A percentile compares a stretch with the other conserved stretches of the same genome.
Evolutionary conservation across 345 rosid genomes (phyloP).

Genomic region (Heritiera littoralis): DNA sequence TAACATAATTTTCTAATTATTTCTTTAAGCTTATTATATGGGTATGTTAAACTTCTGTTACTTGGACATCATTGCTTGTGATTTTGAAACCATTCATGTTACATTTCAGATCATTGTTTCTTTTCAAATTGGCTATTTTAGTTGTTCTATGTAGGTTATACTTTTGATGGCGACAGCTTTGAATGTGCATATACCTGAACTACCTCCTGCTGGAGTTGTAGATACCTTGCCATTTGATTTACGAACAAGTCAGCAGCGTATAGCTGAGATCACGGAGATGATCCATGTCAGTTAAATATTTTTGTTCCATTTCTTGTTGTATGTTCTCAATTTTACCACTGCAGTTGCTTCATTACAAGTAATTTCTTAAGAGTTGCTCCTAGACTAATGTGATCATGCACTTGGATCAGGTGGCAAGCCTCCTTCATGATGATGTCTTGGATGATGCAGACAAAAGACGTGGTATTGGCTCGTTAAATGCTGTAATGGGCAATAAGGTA

Average conservation of each 20-base stretch:
- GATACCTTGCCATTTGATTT: conserved; percentile 49
- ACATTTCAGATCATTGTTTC: neutral
- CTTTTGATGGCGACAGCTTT: conserved; percentile 92
- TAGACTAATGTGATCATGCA: conserved; percentile 4
- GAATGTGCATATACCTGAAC: conserved; percentile 48
- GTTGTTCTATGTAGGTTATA: conserved; percentile 52
- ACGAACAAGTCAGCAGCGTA: conserved; percentile 74
- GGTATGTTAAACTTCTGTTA: neutral
- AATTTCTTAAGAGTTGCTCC: conserved; percentile 12
- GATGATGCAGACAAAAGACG: conserved; percentile 95
- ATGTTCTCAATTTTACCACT: neutral
- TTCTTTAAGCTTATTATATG: neutral
- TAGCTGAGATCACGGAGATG: conserved; percentile 97
- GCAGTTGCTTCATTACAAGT: conserved; percentile 9
- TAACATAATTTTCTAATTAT: neutral
- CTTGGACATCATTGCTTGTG: neutral
- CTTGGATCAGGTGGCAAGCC: conserved; percentile 62
- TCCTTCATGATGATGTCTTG: conserved; percentile 92
- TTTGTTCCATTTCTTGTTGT: conserved; percentile 4
- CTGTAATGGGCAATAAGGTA: conserved; percentile 95
- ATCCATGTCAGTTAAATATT: conserved; percentile 70
- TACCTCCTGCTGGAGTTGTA: conserved; percentile 33
- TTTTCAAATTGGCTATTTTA: conserved; percentile 12
- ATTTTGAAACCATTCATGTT: neutral
- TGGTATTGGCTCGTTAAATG: conserved; percentile 83